Evolutionary conservation across 2,329 filamentous ascomycete genomes (phyloP), one percentile per base, ranked within the genome.

Genomic region (Fusarium anthophilum): DNA sequence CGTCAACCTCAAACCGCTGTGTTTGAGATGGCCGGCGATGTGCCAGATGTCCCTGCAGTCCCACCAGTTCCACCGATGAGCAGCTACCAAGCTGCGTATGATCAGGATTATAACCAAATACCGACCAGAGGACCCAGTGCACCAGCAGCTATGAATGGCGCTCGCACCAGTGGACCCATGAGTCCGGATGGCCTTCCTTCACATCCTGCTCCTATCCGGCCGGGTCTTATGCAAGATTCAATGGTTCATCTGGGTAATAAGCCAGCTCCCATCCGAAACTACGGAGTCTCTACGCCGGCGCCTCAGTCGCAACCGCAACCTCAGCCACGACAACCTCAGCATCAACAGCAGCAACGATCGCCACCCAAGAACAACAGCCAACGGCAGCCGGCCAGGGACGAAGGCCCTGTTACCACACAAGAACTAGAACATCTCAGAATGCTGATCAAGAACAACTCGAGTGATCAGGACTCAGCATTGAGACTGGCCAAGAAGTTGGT

Each of bases 401-500:
- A 83, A 43, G 75, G 79, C 8, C 81, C 92, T 1, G 92, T 98
- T 8, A 98, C 95, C 0, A 84, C 89, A 6, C 90, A 93, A 48
- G 94, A 97, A 80, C 86, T 99, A 13, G 93, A 97, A 75, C 87
- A 88, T 28, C 84, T 98, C 14, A 91, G 94, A 38, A 89, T 90
- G 77, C 84, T 86, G 12, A 91, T 93, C 72, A 93, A 93, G 80
- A 86, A 86, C 32, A 93, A 95, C 69, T 91, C 95, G 0, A 87
- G 87, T 37, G 94, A 98, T 75, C 89, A 93, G 70, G 89, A 88
- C 53, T 88, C 91, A 6, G 92, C 93, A 20, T 85, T 99, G 63
- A 85, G 87, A 15, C 86, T 98, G 24, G 95, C 94, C 2, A 96
- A 95, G 83, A 94, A 93, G 77, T 86, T 98, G 10, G 91, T 97